Evolutionary conservation across 495 filamentous ascomycete species (phyloP), one percentile per base, ranked within the genome.

Genomic region (Astrothelium subdiscretum): DNA sequence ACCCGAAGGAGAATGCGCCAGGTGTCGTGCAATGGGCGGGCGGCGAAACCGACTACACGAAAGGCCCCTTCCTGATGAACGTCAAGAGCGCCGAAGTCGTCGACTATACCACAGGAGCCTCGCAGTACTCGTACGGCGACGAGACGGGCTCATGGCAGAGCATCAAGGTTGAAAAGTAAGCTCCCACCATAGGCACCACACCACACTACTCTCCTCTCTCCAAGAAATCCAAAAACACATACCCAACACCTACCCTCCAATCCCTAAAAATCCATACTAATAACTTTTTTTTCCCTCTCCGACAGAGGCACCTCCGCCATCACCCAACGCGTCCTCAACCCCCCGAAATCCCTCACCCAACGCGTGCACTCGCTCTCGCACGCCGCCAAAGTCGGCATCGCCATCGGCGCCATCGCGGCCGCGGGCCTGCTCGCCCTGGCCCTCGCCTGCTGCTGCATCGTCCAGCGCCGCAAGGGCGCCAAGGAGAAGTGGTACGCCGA

Each of bases 21-120:
- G 74, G 80, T 61, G 82, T 76, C 27, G 77, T 81, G 63, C 73
- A 87, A 57, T 96, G 91, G 91, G 90, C 91, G 63, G 90, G 90
- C 54, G 91, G 91, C 60, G 63, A 74, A 62, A 88, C 87, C 31
- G 83, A 94, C 74, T 96, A 86, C 77, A 69, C 71, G 51, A 71
- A 84, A 61, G 85, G 67, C 22, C 67, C 67, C 2, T 69, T 69
- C 64, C 67, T 57, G 6, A 69, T 69, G 67, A 63, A 60, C 42
- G 60, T 69, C 35, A 58, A 67, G 40, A 58, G 40, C 32, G 59
- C 67, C 31, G 62, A 61, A 24, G 60, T 69, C 42, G 63, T 64
- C 20, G 67, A 69, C 60, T 62, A 43, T 35, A 32, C 48, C 11
- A 65, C 65, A 1, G 67, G 67, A 57, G 59, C 62, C 29, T 63